Evolutionary conservation across 2,329 filamentous ascomycete species (phyloP), one percentile per base, ranked within the genome.

Genomic region (Colletotrichum incanum): DNA sequence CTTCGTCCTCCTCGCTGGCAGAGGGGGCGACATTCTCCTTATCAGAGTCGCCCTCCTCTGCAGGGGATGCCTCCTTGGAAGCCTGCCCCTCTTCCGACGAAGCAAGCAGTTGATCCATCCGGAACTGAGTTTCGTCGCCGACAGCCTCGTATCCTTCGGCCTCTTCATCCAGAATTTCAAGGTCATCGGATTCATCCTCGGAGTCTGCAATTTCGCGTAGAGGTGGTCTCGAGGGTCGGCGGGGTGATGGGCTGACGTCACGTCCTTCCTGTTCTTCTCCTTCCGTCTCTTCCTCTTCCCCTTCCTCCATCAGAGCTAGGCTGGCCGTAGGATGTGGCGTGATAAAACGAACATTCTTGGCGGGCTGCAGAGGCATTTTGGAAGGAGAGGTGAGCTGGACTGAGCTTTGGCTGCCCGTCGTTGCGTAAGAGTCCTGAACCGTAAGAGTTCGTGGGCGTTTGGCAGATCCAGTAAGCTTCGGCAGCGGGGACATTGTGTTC

Each of bases 181-280:
- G 65, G 2, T 71, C 69, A 7, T 74, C 56, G 58, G 76, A 62
- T 8, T 86, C 85, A 14, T 84, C 85, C 47, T 88, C 87, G 1
- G 86, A 87, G 71, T 89, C 87, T 0, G 86, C 85, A 39, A 89
- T 87, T 68, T 87, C 85, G n/a, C 64, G 58, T 4, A 66, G 34
- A 50, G 65, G 73, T n/a, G 50, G 66, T 26, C 62, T 66, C 39
- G 43, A 45, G 2, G 56, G 72, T 23, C 65, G 37, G 14, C 67
- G 41, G 14, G 72, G 73, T 31, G 67, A 74, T 23, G 63, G 68
- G 41, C 65, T 69, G 16, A 65, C 41, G 12, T 71, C 62, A 23
- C 65, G 43, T 12, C 34, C 65, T 23, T 23, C 41, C 9, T 28
- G 45, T 39, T 64, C 67, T 50, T 65, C 73, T 14, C 63, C 65